Conservation (phyloP, 2,329 filamentous ascomycete genomes). For the Aspergillus oerlinghausenensis region DNA sequence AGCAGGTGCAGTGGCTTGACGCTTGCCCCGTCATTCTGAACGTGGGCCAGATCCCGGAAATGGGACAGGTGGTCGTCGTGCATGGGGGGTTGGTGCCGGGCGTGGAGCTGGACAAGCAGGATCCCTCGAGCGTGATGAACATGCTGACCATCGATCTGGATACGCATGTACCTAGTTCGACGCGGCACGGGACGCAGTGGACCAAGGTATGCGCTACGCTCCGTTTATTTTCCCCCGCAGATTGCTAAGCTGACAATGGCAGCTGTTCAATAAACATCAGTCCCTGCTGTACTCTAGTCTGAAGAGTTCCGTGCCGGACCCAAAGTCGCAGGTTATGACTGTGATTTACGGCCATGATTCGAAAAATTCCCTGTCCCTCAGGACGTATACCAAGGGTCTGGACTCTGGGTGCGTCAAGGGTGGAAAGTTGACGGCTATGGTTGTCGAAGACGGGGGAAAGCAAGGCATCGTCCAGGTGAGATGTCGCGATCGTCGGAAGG, state of each 20-base stretch:
- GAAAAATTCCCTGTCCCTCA: slow-evolving; percentile 61
- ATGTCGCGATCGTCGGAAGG: slow-evolving; percentile 32
- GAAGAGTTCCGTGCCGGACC: slow-evolving; percentile 12
- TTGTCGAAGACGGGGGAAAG: slow-evolving; percentile 59
- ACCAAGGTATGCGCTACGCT: slow-evolving; percentile 44
- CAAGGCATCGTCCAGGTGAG: slow-evolving; percentile 39
- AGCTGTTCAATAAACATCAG: slow-evolving; percentile 51
- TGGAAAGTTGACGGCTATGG: slow-evolving; percentile 67
- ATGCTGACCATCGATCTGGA: slow-evolving; percentile 73
- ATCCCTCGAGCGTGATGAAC: slow-evolving; percentile 83
- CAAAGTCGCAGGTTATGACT: slow-evolving; percentile 48
- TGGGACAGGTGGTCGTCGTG: slow-evolving; percentile 67
- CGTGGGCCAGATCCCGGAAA: slow-evolving; percentile 57
- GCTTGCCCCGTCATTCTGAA: slow-evolving; percentile 72
- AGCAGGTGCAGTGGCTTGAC: slow-evolving; percentile 66
- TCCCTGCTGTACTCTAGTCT: slow-evolving; percentile 22
- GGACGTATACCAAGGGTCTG: slow-evolving; percentile 73
- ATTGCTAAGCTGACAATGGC: background rate
- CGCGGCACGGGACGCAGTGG: slow-evolving; percentile 59
- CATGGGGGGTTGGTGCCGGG: slow-evolving; percentile 83
- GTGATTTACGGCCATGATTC: slow-evolving; percentile 89
- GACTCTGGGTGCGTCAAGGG: slow-evolving; percentile 80
- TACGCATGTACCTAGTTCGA: slow-evolving; percentile 55
- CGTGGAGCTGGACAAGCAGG: slow-evolving; percentile 62
- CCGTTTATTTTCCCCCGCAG: background rate